Percentiles rank a stretch among this genome's conserved stretches.
phyloP scores from a whole-genome alignment of 1,284 basidiomycete genomes.

The Earliella scabrosa region DNA sequence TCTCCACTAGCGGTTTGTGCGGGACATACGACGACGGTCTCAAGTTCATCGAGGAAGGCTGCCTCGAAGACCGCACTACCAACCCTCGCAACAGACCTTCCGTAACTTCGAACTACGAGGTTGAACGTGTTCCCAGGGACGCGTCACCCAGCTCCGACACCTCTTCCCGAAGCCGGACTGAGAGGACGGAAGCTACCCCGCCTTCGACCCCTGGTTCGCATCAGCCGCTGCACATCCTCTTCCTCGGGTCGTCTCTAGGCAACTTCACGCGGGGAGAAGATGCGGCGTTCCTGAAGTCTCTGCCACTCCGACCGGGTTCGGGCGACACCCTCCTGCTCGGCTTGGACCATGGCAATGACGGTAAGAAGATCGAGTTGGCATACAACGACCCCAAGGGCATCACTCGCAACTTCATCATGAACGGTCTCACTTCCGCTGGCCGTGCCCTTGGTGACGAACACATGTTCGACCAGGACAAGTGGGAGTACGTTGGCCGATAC shows the following conservation, averaged over 20 bases:
- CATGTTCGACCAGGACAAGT: conserved; percentile 69
- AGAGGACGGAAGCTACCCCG: conserved; percentile 37
- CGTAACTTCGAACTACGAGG: conserved; percentile 20
- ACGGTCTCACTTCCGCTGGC: conserved; percentile 78
- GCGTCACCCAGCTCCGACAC: conserved; percentile 41
- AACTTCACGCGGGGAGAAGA: conserved; percentile 87
- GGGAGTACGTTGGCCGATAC: conserved; percentile 87
- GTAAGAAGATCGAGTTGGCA: conserved; percentile 70
- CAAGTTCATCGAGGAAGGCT: conserved; percentile 65
- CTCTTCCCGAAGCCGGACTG: conserved; percentile 26
- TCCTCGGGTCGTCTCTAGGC: conserved; percentile 94
- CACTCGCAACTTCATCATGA: conserved; percentile 88
- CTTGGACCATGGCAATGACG: conserved; percentile 83
- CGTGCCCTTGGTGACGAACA: conserved; percentile 61
- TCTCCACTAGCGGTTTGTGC: conserved; percentile 82
- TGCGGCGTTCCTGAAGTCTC: conserved; percentile 74
- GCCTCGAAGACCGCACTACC: conserved; percentile 42
- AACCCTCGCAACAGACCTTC: conserved; percentile 18
- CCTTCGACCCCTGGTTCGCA: conserved; percentile 44
- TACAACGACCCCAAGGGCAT: conserved; percentile 86
- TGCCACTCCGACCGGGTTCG: conserved; percentile 77
- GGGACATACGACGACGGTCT: conserved; percentile 89
- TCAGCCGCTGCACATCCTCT: conserved; percentile 79
- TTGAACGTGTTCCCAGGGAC: conserved; percentile 28
- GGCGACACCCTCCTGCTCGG: conserved; percentile 81